Conservation (phyloP, 1,284 basidiomycete genomes). For the Polyporus tsugae region DNA sequence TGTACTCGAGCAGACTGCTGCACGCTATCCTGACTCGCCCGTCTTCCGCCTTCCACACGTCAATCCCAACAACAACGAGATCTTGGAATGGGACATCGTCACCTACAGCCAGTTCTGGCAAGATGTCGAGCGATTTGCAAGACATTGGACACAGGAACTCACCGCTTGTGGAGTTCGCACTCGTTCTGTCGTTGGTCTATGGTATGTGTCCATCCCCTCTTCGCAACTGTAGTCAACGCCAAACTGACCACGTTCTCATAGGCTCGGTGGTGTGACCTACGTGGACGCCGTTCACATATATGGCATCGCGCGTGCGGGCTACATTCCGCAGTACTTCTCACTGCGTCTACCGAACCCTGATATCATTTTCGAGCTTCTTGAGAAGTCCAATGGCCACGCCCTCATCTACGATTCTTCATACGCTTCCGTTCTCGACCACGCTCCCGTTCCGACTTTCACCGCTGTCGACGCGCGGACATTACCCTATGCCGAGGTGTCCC, state of each 20-base stretch:
- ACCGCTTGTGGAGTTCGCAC: constrained; percentile 51
- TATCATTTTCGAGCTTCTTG: constrained; percentile 71
- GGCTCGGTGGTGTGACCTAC: constrained; percentile 75
- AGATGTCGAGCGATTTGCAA: constrained; percentile 63
- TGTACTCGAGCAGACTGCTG: constrained; percentile 56
- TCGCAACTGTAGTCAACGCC: constrained; percentile 20
- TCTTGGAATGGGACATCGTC: constrained; percentile 57
- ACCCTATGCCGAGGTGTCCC: constrained; percentile 44
- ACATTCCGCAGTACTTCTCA: constrained; percentile 76
- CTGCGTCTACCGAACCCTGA: constrained; percentile 72
- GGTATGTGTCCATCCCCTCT: constrained; percentile 49
- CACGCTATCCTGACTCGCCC: constrained; percentile 50
- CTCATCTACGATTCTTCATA: constrained; percentile 67
- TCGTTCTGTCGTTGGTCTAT: constrained; percentile 70
- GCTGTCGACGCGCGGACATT: constrained; percentile 52
- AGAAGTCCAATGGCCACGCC: constrained; percentile 62
- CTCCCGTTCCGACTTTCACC: constrained; percentile 56
- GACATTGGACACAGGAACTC: constrained; percentile 61
- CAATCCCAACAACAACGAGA: constrained; percentile 44
- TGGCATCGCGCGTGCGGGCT: constrained; percentile 74
- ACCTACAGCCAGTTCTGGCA: constrained; percentile 60
- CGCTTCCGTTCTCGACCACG: constrained; percentile 44
- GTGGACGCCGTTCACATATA: constrained; percentile 75
- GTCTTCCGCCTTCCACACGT: constrained; percentile 59
- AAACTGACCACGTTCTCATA: constrained; percentile 38